A percentile compares a stretch with the other conserved stretches of the same genome.
Conservation (phyloP, 495 filamentous ascomycete species). For the Lophiotrema nucula region DNA sequence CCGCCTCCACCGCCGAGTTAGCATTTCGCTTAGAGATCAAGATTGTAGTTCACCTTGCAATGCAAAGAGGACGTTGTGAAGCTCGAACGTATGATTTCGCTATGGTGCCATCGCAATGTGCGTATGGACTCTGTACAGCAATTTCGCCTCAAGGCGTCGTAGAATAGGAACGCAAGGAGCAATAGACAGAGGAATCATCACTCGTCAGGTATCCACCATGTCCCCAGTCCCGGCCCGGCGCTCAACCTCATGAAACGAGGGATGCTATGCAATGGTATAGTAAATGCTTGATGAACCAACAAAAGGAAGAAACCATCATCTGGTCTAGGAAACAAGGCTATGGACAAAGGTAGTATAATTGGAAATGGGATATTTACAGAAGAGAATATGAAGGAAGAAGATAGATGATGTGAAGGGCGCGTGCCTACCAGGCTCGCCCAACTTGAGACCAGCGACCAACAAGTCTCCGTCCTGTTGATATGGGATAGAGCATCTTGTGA, state of each 20-base stretch:
- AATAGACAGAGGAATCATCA: too few relatives aligned
- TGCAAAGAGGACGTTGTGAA: too few relatives aligned
- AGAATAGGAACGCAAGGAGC: too few relatives aligned
- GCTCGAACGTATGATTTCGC: too few relatives aligned
- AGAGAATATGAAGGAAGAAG: slow-evolving; percentile 7
- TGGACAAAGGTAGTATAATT: not conserved
- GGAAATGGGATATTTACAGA: slow-evolving; percentile 3
- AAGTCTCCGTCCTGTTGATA: not conserved
- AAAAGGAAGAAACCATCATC: not conserved
- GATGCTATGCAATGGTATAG: slow-evolving; percentile 5
- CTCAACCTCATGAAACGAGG: not conserved
- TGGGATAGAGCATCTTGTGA: slow-evolving; percentile 10
- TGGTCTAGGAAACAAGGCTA: not conserved
- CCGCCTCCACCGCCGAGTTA: too few relatives aligned
- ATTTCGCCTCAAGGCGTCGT: too few relatives aligned
- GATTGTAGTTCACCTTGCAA: too few relatives aligned
- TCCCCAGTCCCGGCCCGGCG: not conserved
- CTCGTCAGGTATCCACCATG: not conserved
- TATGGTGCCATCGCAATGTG: too few relatives aligned
- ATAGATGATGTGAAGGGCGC: not conserved
- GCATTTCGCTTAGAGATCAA: too few relatives aligned
- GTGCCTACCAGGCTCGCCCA: not conserved
- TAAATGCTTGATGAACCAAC: not conserved
- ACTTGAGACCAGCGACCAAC: slow-evolving; percentile 33
- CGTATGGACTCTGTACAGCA: too few relatives aligned